These are phyloP conservation scores for Paecilomyces sp. DNA, from an alignment of 2,329 filamentous ascomycete genomes.

Conservation along the genomic window DNA sequence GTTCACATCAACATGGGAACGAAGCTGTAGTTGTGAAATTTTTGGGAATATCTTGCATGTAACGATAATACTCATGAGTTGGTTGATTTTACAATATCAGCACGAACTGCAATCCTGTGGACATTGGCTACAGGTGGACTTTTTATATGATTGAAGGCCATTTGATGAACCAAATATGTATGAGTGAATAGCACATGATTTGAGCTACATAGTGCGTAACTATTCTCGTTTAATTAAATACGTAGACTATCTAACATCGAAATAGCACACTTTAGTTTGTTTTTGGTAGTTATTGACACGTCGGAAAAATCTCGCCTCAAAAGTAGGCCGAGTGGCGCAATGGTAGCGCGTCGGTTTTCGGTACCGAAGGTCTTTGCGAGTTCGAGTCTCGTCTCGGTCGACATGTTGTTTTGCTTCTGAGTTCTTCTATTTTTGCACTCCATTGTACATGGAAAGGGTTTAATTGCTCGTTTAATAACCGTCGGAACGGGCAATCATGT, in stretches of 20 bases:
- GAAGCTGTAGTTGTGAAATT: constrained; percentile 13
- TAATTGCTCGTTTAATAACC: too few relatives aligned
- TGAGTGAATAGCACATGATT: not conserved
- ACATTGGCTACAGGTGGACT: not conserved
- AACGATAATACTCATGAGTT: not conserved
- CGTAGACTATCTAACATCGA: not conserved
- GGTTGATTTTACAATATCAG: not conserved
- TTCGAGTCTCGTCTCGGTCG: too few relatives aligned
- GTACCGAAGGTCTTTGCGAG: too few relatives aligned
- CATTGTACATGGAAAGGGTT: too few relatives aligned
- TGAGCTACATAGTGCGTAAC: not conserved
- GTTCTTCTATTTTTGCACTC: too few relatives aligned
- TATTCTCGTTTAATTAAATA: not conserved
- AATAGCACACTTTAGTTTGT: too few relatives aligned
- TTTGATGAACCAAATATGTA: not conserved
- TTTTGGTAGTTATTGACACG: too few relatives aligned
- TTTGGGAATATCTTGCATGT: not conserved
- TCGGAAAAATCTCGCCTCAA: too few relatives aligned
- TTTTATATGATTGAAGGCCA: not conserved
- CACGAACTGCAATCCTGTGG: not conserved
- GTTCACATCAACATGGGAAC: constrained; percentile 35
- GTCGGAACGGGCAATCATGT: too few relatives aligned
- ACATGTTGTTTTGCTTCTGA: too few relatives aligned
- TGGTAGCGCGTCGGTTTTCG: too few relatives aligned
- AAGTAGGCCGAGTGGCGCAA: too few relatives aligned